Conservation (phyloP, 495 filamentous ascomycete genomes). For the Ramalina intermedia region DNA sequence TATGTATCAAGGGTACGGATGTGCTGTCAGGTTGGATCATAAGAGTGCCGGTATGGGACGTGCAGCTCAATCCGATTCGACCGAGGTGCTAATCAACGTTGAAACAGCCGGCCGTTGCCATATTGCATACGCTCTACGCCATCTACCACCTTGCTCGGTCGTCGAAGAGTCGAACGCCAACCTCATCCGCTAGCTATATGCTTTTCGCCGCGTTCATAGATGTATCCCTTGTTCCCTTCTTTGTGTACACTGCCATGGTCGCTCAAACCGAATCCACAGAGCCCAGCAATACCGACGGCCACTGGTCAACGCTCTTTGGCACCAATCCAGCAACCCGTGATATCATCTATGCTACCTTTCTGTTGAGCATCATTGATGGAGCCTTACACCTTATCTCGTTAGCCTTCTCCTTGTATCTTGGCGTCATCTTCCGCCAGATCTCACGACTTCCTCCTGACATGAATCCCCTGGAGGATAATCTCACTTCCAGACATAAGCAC, state of each 20-base stretch:
- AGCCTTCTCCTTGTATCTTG: slow-evolving; percentile 53
- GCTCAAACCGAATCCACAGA: slow-evolving; percentile 34
- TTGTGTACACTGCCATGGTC: slow-evolving; percentile 53
- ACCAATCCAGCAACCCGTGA: slow-evolving; percentile 30
- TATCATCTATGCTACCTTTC: slow-evolving; percentile 49
- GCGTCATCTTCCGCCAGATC: slow-evolving; percentile 66
- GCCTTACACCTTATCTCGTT: slow-evolving; percentile 58
- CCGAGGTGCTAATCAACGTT: slow-evolving; percentile 1
- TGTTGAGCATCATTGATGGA: slow-evolving; percentile 42
- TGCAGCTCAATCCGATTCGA: not conserved
- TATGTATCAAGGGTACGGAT: slow-evolving; percentile 53
- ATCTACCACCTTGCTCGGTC: slow-evolving; percentile 62
- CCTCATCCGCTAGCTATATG: slow-evolving; percentile 71
- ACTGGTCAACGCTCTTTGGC: slow-evolving; percentile 50
- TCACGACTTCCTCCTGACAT: slow-evolving; percentile 70
- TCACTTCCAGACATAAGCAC: slow-evolving; percentile 67
- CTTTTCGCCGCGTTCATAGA: slow-evolving; percentile 65
- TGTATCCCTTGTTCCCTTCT: slow-evolving; percentile 57
- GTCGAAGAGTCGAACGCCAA: slow-evolving; percentile 51
- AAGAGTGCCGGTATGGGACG: slow-evolving; percentile 51
- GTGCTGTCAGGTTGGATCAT: slow-evolving; percentile 56
- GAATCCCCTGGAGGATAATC: slow-evolving; percentile 77
- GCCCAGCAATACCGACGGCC: slow-evolving; percentile 26
- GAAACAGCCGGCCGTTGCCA: slow-evolving; percentile 52
- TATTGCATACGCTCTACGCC: slow-evolving; percentile 56